Evolutionary conservation across 371 early-diverging fungal genomes (phyloP).

Genomic region (Mucor plumbeus): DNA sequence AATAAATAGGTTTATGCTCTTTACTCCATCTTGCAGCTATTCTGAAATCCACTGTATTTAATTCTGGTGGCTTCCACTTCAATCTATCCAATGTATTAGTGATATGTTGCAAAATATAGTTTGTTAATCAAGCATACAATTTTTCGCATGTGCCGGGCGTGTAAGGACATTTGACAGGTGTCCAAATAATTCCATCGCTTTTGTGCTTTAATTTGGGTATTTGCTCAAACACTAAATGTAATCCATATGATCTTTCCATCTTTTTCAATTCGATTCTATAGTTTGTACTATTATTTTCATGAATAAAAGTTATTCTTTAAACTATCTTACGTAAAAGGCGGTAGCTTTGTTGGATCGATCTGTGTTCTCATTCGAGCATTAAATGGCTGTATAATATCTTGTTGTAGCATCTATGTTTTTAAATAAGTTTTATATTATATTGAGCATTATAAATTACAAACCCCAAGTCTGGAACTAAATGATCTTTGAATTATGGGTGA

Average conservation of each 20-base stretch:
- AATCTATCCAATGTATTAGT: constrained; percentile 52
- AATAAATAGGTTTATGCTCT: constrained; percentile 71
- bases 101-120: background rate
- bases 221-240: constrained; percentile 64
- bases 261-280: constrained; percentile 61
- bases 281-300: background rate
- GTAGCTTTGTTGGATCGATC: constrained; percentile 44
- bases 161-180: constrained; percentile 79
- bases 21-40: constrained; percentile 63
- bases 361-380: constrained; percentile 38
- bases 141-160: constrained; percentile 68
- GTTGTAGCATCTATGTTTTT: constrained; percentile 59
- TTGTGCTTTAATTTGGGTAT: constrained; percentile 75
- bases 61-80: constrained; percentile 92
- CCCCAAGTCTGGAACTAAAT: constrained; percentile 72
- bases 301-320: background rate
- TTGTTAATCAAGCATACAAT: constrained; percentile 46
- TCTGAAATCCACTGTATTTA: constrained; percentile 86
- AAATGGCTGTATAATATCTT: constrained; percentile 69
- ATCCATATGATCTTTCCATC: constrained; percentile 67
- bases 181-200: constrained; percentile 91
- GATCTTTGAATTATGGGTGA: constrained; percentile 61
- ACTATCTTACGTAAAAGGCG: constrained; percentile 71
- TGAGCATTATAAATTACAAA: constrained; percentile 34
- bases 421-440: background rate